Evolutionary conservation across 2,329 filamentous ascomycete genomes (phyloP).

Genomic region (Pestalotiopsis sp.): DNA sequence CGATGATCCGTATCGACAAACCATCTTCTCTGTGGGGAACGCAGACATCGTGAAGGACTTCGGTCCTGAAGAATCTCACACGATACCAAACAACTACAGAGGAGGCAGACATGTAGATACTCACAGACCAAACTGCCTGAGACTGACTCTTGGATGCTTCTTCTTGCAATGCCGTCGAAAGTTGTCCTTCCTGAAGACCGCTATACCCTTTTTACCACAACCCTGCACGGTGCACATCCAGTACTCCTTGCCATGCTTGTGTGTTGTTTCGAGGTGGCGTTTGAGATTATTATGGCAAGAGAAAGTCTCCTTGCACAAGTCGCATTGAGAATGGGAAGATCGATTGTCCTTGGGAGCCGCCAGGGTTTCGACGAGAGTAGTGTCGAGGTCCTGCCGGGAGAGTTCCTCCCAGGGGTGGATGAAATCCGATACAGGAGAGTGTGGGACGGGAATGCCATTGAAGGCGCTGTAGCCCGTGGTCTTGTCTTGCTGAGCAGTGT

Average conservation of each 20-base stretch:
- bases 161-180: not conserved
- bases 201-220: too few species aligned
- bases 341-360: not conserved
- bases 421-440: conserved; percentile 1
- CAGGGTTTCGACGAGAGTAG: not conserved
- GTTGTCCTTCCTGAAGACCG: not conserved
- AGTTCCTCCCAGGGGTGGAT: conserved; percentile 5
- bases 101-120: not conserved
- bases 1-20: too few species aligned
- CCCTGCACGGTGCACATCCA: not conserved
- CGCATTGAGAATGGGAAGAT: not conserved
- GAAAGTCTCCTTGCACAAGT: not conserved
- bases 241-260: conserved; percentile 5
- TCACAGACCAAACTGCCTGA: conserved; percentile 8
- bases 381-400: not conserved
- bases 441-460: not conserved
- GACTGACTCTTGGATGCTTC: not conserved
- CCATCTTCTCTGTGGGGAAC: too few species aligned
- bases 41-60: not conserved
- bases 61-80: conserved; percentile 4
- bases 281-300: not conserved
- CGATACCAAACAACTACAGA: not conserved
- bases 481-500: conserved; percentile 7
- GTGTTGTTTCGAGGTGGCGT: conserved; percentile 5
- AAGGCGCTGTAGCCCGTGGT: not conserved